These are phyloP conservation scores for Fusarium neocosmosporiellum DNA, from an alignment of 2,329 filamentous ascomycete genomes.

Conservation along the genomic window DNA sequence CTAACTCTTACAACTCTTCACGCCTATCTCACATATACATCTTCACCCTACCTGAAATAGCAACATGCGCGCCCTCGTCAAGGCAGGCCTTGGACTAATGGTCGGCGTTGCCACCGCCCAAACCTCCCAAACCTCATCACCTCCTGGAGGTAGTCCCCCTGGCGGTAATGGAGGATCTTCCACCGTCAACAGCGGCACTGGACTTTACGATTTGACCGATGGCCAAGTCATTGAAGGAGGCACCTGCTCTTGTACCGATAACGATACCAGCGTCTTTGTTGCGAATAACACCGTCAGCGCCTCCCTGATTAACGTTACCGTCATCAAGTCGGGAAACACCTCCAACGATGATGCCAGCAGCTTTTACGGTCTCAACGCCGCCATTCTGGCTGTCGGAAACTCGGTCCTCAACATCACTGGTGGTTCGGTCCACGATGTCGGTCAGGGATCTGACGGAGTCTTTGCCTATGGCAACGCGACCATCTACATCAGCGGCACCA, in stretches of 20 bases:
- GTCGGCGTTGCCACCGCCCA: conserved; percentile 5
- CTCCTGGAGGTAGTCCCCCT: not conserved
- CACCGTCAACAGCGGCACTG: conserved; percentile 20
- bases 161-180: not conserved
- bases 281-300: conserved; percentile 23
- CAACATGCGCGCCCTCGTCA: conserved; percentile 12
- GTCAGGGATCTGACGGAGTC: conserved; percentile 19
- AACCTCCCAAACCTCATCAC: not conserved
- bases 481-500: conserved; percentile 19
- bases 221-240: conserved; percentile 13
- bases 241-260: conserved; percentile 5
- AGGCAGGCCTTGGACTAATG: conserved; percentile 3
- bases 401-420: conserved; percentile 21
- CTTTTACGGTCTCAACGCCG: conserved; percentile 26
- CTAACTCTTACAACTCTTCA: not conserved
- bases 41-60: not conserved
- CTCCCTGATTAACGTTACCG: conserved; percentile 1
- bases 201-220: conserved; percentile 9
- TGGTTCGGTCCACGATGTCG: conserved; percentile 8
- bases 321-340: conserved; percentile 18
- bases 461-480: conserved; percentile 22
- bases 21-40: not conserved
- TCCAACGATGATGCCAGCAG: conserved; percentile 18
- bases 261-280: conserved; percentile 20
- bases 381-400: conserved; percentile 9